Evolutionary conservation across 768 basidiomycete genomes (phyloP).

Genomic region (Tylopilus rubrobrunneus): DNA sequence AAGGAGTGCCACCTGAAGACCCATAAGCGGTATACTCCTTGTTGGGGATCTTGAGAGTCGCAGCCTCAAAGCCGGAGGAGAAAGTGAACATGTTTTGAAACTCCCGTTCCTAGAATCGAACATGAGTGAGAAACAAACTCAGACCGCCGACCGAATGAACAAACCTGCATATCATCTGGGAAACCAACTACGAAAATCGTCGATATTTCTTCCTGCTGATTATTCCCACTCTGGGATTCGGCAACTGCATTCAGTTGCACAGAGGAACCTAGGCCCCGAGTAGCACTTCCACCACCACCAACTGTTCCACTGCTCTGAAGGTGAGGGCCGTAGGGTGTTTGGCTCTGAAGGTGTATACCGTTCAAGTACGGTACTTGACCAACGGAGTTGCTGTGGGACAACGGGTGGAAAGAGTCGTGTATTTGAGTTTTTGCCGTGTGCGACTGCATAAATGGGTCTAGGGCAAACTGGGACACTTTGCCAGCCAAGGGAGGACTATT

Average conservation of each 20-base stretch:
- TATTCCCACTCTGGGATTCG: slow-evolving; percentile 23
- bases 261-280: slow-evolving; percentile 28
- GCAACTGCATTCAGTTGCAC: slow-evolving; percentile 24
- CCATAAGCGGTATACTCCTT: slow-evolving; percentile 81
- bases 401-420: slow-evolving; percentile 33
- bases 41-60: slow-evolving; percentile 95
- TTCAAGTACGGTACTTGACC: slow-evolving; percentile 37
- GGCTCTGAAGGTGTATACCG: slow-evolving; percentile 55
- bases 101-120: slow-evolving; percentile 78
- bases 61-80: slow-evolving; percentile 92
- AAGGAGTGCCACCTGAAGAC: slow-evolving; percentile 35
- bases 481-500: slow-evolving; percentile 20
- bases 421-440: slow-evolving; percentile 26
- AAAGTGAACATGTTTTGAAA: slow-evolving; percentile 99
- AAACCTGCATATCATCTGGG: slow-evolving; percentile 96
- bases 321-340: slow-evolving; percentile 75
- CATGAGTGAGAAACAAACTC: slow-evolving; percentile 10
- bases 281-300: slow-evolving; percentile 15
- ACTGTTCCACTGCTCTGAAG: slow-evolving; percentile 42
- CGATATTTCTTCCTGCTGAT: slow-evolving; percentile 79
- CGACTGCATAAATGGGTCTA: slow-evolving; percentile 34
- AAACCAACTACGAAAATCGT: slow-evolving; percentile 99
- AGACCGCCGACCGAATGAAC: slow-evolving; percentile 28
- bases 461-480: slow-evolving; percentile 29
- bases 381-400: slow-evolving; percentile 30